A percentile compares a stretch with the other conserved stretches of the same genome.
Evolutionary conservation across 2,329 filamentous ascomycete genomes (phyloP).

Genomic region (Lomentospora prolificans): DNA sequence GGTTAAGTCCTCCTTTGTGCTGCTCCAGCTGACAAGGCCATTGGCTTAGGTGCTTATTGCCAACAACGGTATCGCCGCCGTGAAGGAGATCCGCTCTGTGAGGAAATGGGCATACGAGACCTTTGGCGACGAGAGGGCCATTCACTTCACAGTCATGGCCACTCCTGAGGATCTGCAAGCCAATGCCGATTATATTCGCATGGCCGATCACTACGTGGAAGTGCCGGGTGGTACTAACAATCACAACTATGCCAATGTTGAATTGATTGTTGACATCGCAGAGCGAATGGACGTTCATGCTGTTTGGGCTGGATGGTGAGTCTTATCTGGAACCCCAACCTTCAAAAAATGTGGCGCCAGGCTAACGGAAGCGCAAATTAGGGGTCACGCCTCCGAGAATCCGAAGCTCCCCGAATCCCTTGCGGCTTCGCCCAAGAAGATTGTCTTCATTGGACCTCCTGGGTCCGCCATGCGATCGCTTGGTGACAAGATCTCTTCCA

Average conservation of each 20-base stretch:
- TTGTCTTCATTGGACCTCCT: constrained; percentile 96
- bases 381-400: constrained; percentile 98
- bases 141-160: constrained; percentile 99
- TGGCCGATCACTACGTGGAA: constrained; percentile 99
- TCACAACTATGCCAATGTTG: constrained; percentile 99
- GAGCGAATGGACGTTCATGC: constrained; percentile 98
- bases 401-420: constrained; percentile 93
- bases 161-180: constrained; percentile 95
- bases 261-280: constrained; percentile 96
- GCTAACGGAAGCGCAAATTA: constrained; percentile 22
- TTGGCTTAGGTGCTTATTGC: constrained; percentile 77
- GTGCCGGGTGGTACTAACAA: constrained; percentile 98
- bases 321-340: background rate
- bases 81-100: constrained; percentile 98
- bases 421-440: constrained; percentile 94
- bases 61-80: constrained; percentile 98
- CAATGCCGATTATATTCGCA: constrained; percentile 98
- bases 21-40: too few species aligned
- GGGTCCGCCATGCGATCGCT: constrained; percentile 98
- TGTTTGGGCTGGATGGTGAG: constrained; percentile 97
- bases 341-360: background rate
- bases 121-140: constrained; percentile 94
- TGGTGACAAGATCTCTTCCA: constrained; percentile 99
- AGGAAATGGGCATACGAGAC: constrained; percentile 99
- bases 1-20: background rate